Evolutionary conservation across 306 rosid genomes (phyloP).

Genomic region (Ceratonia siliqua): DNA sequence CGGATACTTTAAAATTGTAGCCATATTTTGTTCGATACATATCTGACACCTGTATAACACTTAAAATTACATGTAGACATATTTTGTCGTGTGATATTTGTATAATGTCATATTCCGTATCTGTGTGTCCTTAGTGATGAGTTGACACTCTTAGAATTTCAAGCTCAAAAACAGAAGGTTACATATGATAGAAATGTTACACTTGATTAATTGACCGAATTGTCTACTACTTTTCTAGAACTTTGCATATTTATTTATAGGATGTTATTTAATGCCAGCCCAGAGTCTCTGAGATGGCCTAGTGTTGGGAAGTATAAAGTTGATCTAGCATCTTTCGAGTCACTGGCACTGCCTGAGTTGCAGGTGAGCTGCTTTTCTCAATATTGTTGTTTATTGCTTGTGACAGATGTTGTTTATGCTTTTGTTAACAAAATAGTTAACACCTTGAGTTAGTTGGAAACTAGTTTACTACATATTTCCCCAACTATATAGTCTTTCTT

Average conservation of each 20-base stretch:
- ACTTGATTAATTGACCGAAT: background rate
- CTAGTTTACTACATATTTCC: background rate
- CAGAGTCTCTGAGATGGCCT: slow-evolving; percentile 74
- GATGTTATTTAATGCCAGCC: slow-evolving; percentile 49
- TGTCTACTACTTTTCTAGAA: background rate
- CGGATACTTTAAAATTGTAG: no score
- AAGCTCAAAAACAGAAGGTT: background rate
- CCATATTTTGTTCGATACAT: no score
- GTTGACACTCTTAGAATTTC: slow-evolving; percentile 10
- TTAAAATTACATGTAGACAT: no score
- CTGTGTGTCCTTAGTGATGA: slow-evolving; percentile 1
- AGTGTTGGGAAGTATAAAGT: slow-evolving; percentile 80
- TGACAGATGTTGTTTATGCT: background rate
- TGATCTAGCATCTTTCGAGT: slow-evolving; percentile 74
- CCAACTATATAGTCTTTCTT: background rate
- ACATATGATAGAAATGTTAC: background rate
- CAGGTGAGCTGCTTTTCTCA: slow-evolving; percentile 53
- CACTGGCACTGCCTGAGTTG: slow-evolving; percentile 75
- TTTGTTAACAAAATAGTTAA: background rate
- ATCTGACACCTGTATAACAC: no score
- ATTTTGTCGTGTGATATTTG: no score
- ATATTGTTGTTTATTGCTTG: slow-evolving; percentile 2
- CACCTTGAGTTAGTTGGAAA: background rate
- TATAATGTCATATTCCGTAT: no score
- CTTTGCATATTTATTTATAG: slow-evolving; percentile 23